Conservation (phyloP, 495 filamentous ascomycete genomes). For the Choiromyces venosus region DNA sequence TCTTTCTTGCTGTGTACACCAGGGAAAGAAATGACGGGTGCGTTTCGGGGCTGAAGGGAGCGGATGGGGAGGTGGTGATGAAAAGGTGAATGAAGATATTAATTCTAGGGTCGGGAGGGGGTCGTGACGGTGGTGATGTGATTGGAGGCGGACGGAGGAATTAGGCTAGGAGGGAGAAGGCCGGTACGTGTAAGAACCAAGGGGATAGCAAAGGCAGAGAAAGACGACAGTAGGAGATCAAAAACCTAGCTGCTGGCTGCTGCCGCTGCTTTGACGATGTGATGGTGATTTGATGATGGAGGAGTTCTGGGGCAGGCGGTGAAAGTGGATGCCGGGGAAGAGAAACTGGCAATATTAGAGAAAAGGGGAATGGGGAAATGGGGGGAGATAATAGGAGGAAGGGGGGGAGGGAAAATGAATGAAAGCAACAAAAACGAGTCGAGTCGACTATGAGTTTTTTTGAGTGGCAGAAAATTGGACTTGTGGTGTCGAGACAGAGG, state of each 20-base stretch:
- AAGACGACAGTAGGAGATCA: constrained; percentile 39
- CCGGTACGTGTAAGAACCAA: constrained; percentile 31
- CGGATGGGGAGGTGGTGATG: constrained; percentile 40
- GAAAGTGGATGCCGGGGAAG: constrained; percentile 8
- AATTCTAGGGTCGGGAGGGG: constrained; percentile 35
- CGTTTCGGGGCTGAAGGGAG: constrained; percentile 37
- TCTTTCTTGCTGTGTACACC: constrained; percentile 43
- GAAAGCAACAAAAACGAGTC: neutral
- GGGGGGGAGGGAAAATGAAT: constrained; percentile 9
- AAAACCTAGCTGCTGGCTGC: constrained; percentile 40
- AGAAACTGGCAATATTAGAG: constrained; percentile 14
- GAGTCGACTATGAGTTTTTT: neutral
- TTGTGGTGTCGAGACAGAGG: constrained; percentile 6
- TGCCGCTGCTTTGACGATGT: constrained; percentile 21
- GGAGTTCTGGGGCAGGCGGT: constrained; percentile 18
- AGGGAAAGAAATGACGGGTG: constrained; percentile 43
- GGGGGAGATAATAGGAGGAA: constrained; percentile 31
- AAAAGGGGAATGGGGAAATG: constrained; percentile 10
- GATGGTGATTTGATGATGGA: constrained; percentile 11
- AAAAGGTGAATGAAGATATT: constrained; percentile 38
- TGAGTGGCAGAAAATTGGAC: constrained; percentile 3
- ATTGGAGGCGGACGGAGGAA: constrained; percentile 33
- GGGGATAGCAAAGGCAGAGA: constrained; percentile 34
- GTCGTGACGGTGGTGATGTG: constrained; percentile 32
- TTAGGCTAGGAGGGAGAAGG: constrained; percentile 33